These are phyloP conservation scores for Ganoderma leucocontextum DNA, from an alignment of 1,284 basidiomycete species.

Conservation along the genomic window DNA sequence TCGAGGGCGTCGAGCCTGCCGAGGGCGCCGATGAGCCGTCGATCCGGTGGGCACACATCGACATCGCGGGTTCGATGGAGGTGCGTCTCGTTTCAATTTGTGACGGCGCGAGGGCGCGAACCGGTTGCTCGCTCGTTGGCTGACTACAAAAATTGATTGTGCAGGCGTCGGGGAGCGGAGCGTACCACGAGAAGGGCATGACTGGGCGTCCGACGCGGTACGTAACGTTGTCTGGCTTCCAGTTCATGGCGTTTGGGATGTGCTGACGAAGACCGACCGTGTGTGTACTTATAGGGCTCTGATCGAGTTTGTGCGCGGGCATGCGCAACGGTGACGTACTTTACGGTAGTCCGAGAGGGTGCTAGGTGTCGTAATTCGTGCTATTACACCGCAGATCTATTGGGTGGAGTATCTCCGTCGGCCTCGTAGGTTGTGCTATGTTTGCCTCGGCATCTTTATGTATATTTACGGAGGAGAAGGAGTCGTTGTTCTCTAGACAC, in stretches of 20 bases:
- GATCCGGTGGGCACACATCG: slow-evolving; percentile 83
- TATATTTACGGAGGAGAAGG: no score
- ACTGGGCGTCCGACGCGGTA: slow-evolving; percentile 83
- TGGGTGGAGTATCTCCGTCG: not conserved
- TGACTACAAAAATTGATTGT: slow-evolving; percentile 12
- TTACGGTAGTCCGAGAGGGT: not conserved
- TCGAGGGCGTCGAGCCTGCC: slow-evolving; percentile 72
- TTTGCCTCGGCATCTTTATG: no score
- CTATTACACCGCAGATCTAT: not conserved
- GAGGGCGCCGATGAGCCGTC: slow-evolving; percentile 55
- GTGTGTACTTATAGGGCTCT: slow-evolving; percentile 37
- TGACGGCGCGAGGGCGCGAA: not conserved
- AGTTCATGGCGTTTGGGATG: not conserved
- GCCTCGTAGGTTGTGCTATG: no score
- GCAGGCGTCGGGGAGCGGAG: slow-evolving; percentile 60
- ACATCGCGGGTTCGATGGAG: slow-evolving; percentile 89
- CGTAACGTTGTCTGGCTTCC: slow-evolving; percentile 50
- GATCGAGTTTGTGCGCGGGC: slow-evolving; percentile 38
- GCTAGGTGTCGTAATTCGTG: not conserved
- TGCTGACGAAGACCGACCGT: not conserved
- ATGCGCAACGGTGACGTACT: slow-evolving; percentile 17
- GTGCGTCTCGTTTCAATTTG: slow-evolving; percentile 42
- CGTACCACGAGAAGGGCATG: slow-evolving; percentile 81
- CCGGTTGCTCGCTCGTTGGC: not conserved
- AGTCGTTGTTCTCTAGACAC: no score